Conservation (phyloP, 1,284 basidiomycete species). For the Coniophora puteana region DNA sequence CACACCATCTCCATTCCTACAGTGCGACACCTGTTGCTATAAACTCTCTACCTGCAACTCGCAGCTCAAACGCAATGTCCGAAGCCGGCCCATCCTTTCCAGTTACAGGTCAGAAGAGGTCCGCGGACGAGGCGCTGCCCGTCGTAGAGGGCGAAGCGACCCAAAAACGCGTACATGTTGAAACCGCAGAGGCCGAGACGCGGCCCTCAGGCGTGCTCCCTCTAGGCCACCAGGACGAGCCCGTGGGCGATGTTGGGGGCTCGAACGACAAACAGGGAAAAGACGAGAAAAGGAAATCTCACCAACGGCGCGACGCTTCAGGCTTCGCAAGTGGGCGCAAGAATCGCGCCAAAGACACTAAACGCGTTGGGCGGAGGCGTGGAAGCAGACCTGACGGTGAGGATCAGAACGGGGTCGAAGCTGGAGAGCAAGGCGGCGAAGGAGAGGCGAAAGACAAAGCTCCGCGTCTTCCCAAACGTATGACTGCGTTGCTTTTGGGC, state of each 20-base stretch:
- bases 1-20: no score
- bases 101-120: no score
- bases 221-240: no score
- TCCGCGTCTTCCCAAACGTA: slow-evolving; percentile 67
- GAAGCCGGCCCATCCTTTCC: no score
- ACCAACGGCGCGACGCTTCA: slow-evolving; percentile 14
- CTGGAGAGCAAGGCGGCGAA: slow-evolving; percentile 18
- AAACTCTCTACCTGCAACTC: no score
- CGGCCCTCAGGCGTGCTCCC: no score
- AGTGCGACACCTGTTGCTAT: no score
- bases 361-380: slow-evolving; percentile 26
- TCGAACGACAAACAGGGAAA: not conserved
- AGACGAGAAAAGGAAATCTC: slow-evolving; percentile 2
- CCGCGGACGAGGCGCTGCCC: no score
- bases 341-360: slow-evolving; percentile 28
- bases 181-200: no score
- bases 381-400: slow-evolving; percentile 24
- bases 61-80: no score
- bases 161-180: not conserved
- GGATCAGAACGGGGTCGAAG: slow-evolving; percentile 25
- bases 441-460: no score
- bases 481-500: slow-evolving; percentile 70
- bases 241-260: no score
- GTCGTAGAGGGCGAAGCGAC: not conserved
- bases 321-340: slow-evolving; percentile 19